A percentile compares a stretch with the other conserved stretches of the same genome.
These are phyloP conservation scores for Trichoderma sp. DNA, from an alignment of 2,329 filamentous ascomycete species.

Conservation along the genomic window DNA sequence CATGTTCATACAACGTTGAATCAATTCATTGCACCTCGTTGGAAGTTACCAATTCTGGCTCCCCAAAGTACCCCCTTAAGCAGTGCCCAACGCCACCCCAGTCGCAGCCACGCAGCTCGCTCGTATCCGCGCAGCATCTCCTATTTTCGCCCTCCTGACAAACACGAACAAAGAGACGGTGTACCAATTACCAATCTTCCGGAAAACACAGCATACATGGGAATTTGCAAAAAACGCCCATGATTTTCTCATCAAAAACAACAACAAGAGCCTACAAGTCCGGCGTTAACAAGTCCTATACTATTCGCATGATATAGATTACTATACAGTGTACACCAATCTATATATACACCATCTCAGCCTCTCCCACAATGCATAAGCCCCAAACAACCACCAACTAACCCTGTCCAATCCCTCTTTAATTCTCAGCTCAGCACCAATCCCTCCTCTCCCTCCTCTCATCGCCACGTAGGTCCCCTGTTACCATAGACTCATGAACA, in stretches of 20 bases:
- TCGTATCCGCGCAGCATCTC: neutral
- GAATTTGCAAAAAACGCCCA: neutral
- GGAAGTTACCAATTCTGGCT: neutral
- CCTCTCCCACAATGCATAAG: neutral
- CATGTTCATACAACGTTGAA: neutral
- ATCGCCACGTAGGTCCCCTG: neutral
- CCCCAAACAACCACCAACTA: neutral
- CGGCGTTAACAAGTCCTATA: neutral
- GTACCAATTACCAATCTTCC: neutral
- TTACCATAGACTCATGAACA: neutral
- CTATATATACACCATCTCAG: neutral
- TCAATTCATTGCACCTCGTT: neutral
- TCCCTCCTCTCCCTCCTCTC: neutral
- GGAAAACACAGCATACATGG: neutral
- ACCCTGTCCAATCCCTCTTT: neutral
- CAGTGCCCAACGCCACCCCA: neutral
- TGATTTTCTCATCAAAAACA: neutral
- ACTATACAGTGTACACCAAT: neutral
- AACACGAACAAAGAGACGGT: neutral
- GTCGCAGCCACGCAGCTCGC: neutral
- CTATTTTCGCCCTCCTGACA: neutral
- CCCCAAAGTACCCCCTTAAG: neutral
- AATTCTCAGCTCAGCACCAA: constrained; percentile 2
- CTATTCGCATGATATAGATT: neutral
- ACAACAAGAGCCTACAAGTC: neutral